phyloP scores from a whole-genome alignment of 2,329 filamentous ascomycete genomes.

The Diaporthe vaccinii region DNA sequence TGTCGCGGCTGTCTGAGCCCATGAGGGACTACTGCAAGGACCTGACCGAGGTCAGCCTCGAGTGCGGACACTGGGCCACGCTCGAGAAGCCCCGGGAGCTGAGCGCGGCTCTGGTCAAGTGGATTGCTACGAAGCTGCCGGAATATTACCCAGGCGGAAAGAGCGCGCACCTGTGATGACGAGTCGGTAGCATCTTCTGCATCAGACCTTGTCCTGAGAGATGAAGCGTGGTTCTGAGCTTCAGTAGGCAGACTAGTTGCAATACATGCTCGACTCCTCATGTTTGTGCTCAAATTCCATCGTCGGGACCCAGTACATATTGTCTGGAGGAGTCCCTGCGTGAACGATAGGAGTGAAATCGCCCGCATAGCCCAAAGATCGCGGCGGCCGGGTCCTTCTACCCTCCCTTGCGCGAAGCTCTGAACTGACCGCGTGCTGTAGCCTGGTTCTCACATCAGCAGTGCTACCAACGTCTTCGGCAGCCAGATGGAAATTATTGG shows the following conservation, averaged over 20 bases:
- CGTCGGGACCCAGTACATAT: background rate
- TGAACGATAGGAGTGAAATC: background rate
- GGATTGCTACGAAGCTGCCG: slow-evolving; percentile 39
- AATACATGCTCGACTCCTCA: background rate
- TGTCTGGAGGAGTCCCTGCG: background rate
- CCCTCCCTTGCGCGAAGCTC: background rate
- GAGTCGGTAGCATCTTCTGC: background rate
- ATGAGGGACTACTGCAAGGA: slow-evolving; percentile 53
- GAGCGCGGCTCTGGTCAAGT: slow-evolving; percentile 46
- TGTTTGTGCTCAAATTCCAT: background rate
- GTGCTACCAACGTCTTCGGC: background rate
- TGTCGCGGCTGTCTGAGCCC: slow-evolving; percentile 50
- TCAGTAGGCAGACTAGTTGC: background rate
- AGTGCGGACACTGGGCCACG: slow-evolving; percentile 53
- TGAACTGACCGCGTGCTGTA: background rate
- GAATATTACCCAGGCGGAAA: background rate
- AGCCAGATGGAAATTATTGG: background rate
- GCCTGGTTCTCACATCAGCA: background rate
- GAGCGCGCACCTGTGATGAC: background rate
- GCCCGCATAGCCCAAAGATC: background rate
- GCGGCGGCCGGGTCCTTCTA: too few species aligned
- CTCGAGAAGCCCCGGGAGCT: slow-evolving; percentile 46
- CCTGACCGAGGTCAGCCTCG: slow-evolving; percentile 53
- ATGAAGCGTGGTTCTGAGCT: background rate
- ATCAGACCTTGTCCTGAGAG: background rate